These are phyloP conservation scores for Sphagnum contortum DNA, from an alignment of 225 moss, liverwort and hornwort genomes.

Conservation along the genomic window DNA sequence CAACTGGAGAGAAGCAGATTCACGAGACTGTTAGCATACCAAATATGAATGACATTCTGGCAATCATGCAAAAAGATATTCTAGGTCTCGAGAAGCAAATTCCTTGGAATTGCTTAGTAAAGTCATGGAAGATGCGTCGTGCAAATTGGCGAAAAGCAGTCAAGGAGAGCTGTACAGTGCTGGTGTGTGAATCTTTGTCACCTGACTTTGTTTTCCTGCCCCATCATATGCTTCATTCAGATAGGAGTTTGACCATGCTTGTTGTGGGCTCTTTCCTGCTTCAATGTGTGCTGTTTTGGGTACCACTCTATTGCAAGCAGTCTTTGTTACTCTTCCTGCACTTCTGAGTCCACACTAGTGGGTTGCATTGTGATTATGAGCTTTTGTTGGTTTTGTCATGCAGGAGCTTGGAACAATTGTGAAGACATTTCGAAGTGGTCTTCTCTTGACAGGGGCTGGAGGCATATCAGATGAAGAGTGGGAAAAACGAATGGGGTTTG, in stretches of 20 bases:
- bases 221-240: too few species aligned
- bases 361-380: too few species aligned
- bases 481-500: slow-evolving; percentile 22
- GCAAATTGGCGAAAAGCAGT: slow-evolving; percentile 34
- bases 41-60: slow-evolving; percentile 25
- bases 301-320: too few species aligned
- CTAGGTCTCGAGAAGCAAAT: slow-evolving; percentile 44
- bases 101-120: slow-evolving; percentile 28
- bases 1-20: slow-evolving; percentile 7
- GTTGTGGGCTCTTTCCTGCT: too few species aligned
- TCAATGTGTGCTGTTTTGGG: too few species aligned
- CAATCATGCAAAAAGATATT: slow-evolving; percentile 48
- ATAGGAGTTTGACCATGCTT: too few species aligned
- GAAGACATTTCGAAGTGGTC: slow-evolving; percentile 31
- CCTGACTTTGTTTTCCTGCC: too few species aligned
- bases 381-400: background rate
- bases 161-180: slow-evolving; percentile 38
- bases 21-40: slow-evolving; percentile 14
- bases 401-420: slow-evolving; percentile 48
- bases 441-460: slow-evolving; percentile 40
- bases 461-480: slow-evolving; percentile 53
- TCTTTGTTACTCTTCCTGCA: too few species aligned
- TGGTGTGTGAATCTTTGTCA: slow-evolving; percentile 16
- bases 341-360: too few species aligned
- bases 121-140: slow-evolving; percentile 27